Percentiles rank a stretch among this genome's conserved stretches.
phyloP scores from a whole-genome alignment of 805 yeast genomes.

The Nakazawaea wickerhamii region DNA sequence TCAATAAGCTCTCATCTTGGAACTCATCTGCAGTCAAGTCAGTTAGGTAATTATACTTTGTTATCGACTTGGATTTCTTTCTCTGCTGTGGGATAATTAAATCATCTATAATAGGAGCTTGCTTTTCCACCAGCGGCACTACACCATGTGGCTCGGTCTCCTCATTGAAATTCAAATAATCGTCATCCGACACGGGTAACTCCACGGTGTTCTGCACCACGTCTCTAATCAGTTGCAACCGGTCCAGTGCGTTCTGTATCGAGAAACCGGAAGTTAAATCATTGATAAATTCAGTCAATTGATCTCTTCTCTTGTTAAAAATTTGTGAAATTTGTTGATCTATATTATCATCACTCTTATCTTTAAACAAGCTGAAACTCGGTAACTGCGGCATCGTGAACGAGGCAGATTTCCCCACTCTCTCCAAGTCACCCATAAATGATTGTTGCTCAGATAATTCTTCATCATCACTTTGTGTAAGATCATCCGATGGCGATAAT shows the following conservation, averaged over 20 bases:
- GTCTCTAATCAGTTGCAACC: slow-evolving; percentile 41
- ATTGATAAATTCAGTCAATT: slow-evolving; percentile 33
- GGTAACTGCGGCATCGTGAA: slow-evolving; percentile 21
- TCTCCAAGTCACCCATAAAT: slow-evolving; percentile 42
- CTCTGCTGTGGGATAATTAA: slow-evolving; percentile 32
- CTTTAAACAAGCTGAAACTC: slow-evolving; percentile 14
- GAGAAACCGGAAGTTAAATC: slow-evolving; percentile 41
- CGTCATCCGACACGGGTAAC: slow-evolving; percentile 45
- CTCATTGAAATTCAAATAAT: slow-evolving; percentile 9
- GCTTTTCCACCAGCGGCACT: slow-evolving; percentile 29
- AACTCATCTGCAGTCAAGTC: slow-evolving; percentile 28
- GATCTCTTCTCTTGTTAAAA: slow-evolving; percentile 28
- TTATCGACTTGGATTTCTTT: slow-evolving; percentile 15
- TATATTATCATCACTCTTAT: not conserved
- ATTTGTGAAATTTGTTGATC: slow-evolving; percentile 10
- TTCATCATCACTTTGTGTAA: not conserved
- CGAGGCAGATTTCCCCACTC: slow-evolving; percentile 36
- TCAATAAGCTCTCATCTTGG: slow-evolving; percentile 31
- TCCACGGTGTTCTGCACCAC: slow-evolving; percentile 42
- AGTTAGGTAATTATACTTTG: slow-evolving; percentile 23
- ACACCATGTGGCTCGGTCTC: slow-evolving; percentile 41
- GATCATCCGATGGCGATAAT: not conserved
- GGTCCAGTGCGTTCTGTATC: slow-evolving; percentile 44
- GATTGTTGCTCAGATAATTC: slow-evolving; percentile 21
- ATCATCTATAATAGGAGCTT: slow-evolving; percentile 33